Conservation (phyloP, 257 asterid genomes). For the Solanum tarijense region DNA sequence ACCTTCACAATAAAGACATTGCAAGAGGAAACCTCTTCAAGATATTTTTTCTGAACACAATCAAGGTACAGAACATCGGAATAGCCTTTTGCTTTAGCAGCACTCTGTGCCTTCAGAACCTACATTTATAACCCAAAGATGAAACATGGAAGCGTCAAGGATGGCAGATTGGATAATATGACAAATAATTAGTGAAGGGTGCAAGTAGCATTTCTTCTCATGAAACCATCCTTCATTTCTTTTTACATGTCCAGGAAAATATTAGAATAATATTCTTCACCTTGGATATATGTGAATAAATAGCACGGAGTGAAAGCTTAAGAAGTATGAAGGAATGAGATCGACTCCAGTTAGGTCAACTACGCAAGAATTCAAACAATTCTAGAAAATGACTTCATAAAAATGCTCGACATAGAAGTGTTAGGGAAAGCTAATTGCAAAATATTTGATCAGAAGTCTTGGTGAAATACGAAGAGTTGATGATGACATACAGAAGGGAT, state of each 20-base stretch:
- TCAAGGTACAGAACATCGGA: conserved; percentile 90
- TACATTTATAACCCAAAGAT: conserved; percentile 4
- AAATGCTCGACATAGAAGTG: background rate
- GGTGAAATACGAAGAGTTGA: background rate
- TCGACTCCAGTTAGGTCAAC: background rate
- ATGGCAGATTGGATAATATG: background rate
- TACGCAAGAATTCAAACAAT: background rate
- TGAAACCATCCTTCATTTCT: background rate
- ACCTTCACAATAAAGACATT: conserved; percentile 76
- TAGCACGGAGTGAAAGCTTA: background rate
- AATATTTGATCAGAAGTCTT: background rate
- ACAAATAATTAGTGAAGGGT: background rate
- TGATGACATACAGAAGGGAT: background rate
- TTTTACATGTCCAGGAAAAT: background rate
- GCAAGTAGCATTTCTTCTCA: background rate
- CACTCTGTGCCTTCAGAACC: conserved; percentile 92
- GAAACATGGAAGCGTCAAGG: background rate
- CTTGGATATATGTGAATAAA: background rate
- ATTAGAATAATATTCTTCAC: background rate
- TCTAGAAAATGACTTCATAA: background rate
- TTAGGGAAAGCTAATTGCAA: background rate
- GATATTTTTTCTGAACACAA: conserved; percentile 58
- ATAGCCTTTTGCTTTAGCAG: conserved; percentile 88
- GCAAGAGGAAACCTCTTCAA: conserved; percentile 96
- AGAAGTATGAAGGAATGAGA: background rate